A percentile compares a stretch with the other conserved stretches of the same genome.
phyloP scores from a whole-genome alignment of 208 protist genomes.

The Crithidia mellificae region DNA sequence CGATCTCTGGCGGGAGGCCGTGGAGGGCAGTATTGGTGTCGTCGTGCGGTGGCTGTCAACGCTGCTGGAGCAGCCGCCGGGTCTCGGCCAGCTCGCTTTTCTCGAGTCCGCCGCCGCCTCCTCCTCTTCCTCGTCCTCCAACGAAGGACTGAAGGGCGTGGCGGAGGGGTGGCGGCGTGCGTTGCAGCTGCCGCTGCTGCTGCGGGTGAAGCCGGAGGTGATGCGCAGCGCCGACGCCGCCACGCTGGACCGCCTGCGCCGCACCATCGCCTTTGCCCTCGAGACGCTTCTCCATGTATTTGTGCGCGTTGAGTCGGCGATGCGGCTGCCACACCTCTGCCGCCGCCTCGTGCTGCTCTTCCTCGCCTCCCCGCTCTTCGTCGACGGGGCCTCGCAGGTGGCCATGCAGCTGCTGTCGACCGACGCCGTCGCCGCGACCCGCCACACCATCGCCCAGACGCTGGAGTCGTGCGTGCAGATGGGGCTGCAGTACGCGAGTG shows the following conservation, averaged over 20 bases:
- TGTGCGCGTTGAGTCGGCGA: constrained; percentile 42
- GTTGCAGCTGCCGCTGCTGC: constrained; percentile 70
- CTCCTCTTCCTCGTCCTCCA: not conserved
- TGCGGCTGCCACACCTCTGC: constrained; percentile 53
- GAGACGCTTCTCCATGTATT: constrained; percentile 61
- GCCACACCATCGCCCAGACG: constrained; percentile 15
- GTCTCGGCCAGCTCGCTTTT: constrained; percentile 73
- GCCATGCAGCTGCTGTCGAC: constrained; percentile 38
- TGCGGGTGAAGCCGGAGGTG: constrained; percentile 35
- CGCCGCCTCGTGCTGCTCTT: constrained; percentile 55
- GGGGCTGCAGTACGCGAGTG: constrained; percentile 34
- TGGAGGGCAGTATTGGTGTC: constrained; percentile 42
- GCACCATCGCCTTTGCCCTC: constrained; percentile 53
- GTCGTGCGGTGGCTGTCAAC: constrained; percentile 50
- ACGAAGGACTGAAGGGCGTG: not conserved
- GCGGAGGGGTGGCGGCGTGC: constrained; percentile 62
- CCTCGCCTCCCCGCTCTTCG: constrained; percentile 70
- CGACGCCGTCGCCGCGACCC: constrained; percentile 13
- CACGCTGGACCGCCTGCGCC: constrained; percentile 50
- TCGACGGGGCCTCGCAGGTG: constrained; percentile 61
- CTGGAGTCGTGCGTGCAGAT: constrained; percentile 30
- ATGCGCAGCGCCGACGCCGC: constrained; percentile 31
- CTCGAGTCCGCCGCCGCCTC: constrained; percentile 39
- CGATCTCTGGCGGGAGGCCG: constrained; percentile 71
- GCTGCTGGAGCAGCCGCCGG: constrained; percentile 59